A percentile compares a stretch with the other conserved stretches of the same genome.
phyloP scores from a whole-genome alignment of 352 stramenopile genomes.

The Globisporangium polare region DNA sequence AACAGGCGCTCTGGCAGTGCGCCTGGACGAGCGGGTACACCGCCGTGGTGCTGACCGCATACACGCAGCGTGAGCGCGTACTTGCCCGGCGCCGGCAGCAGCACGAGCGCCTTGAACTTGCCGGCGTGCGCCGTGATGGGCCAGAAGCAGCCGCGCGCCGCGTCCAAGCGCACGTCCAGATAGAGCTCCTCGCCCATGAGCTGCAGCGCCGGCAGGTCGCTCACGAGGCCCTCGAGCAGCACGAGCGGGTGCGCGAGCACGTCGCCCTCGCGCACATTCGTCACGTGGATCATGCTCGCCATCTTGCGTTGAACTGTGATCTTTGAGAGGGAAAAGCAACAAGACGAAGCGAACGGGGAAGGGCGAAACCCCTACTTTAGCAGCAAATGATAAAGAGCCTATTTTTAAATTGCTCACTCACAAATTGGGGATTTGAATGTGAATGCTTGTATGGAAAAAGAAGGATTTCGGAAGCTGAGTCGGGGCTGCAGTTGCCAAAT shows the following conservation, averaged over 20 bases:
- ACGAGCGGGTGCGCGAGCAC: constrained; percentile 54
- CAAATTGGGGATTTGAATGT: not conserved
- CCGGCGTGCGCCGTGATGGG: constrained; percentile 35
- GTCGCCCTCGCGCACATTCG: constrained; percentile 83
- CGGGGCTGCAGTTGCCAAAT: not conserved
- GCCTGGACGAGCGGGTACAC: not conserved
- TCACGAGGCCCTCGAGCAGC: constrained; percentile 43
- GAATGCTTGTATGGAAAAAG: not conserved
- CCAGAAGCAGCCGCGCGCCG: constrained; percentile 28
- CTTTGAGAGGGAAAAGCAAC: too few relatives aligned
- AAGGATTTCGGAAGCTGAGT: not conserved
- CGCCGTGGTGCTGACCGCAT: not conserved
- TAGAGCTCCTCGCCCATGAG: constrained; percentile 21
- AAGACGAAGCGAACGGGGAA: too few relatives aligned
- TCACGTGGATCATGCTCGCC: constrained; percentile 46
- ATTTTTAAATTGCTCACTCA: not conserved
- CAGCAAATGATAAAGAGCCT: too few relatives aligned
- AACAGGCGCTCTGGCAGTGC: constrained; percentile 20
- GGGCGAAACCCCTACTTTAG: too few relatives aligned
- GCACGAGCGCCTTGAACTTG: constrained; percentile 58
- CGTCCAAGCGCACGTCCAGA: constrained; percentile 39
- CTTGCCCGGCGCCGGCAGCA: constrained; percentile 42
- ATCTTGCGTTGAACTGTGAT: not conserved
- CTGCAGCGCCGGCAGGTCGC: constrained; percentile 1
- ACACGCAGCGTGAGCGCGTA: constrained; percentile 31